phyloP scores from a whole-genome alignment of 768 basidiomycete genomes.

The Rhodotorula kratochvilovae region DNA sequence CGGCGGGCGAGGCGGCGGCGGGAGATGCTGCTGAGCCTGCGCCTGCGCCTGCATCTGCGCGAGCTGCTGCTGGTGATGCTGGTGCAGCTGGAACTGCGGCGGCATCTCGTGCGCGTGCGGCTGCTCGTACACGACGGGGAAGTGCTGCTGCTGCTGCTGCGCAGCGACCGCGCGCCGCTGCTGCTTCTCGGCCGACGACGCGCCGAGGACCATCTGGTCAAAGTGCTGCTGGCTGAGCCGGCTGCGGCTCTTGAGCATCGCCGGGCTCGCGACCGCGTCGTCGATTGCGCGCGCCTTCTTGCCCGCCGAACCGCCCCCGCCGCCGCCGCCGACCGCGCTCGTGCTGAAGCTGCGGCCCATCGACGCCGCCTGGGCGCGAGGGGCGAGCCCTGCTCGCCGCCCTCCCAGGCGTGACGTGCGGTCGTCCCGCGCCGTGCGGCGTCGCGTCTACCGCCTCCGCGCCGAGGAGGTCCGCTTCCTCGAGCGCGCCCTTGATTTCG shows the following conservation, averaged over 20 bases:
- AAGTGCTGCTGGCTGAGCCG: slow-evolving; percentile 27
- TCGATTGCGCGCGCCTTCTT: slow-evolving; percentile 15
- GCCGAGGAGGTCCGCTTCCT: slow-evolving; percentile 38
- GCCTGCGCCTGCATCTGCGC: neutral
- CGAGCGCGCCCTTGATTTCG: slow-evolving; percentile 42
- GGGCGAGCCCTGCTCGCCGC: slow-evolving; percentile 10
- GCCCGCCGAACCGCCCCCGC: neutral
- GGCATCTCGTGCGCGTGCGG: slow-evolving; percentile 3
- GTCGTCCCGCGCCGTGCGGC: neutral
- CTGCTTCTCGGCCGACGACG: neutral
- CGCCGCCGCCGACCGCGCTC: slow-evolving; percentile 21
- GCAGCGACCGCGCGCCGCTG: neutral
- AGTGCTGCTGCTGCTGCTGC: neutral
- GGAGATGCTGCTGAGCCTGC: neutral
- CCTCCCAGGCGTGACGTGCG: slow-evolving; percentile 7
- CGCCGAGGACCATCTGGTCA: slow-evolving; percentile 21
- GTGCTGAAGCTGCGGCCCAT: slow-evolving; percentile 31
- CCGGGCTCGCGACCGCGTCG: slow-evolving; percentile 31
- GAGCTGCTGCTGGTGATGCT: slow-evolving; percentile 5
- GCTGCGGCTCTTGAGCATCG: slow-evolving; percentile 35
- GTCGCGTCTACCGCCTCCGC: neutral
- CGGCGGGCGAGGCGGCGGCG: neutral
- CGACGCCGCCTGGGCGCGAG: slow-evolving; percentile 4
- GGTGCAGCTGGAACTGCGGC: slow-evolving; percentile 14
- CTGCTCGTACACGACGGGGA: slow-evolving; percentile 3